Conservation (phyloP, 2,329 filamentous ascomycete genomes). For the Aspergillus novoparasiticus region DNA sequence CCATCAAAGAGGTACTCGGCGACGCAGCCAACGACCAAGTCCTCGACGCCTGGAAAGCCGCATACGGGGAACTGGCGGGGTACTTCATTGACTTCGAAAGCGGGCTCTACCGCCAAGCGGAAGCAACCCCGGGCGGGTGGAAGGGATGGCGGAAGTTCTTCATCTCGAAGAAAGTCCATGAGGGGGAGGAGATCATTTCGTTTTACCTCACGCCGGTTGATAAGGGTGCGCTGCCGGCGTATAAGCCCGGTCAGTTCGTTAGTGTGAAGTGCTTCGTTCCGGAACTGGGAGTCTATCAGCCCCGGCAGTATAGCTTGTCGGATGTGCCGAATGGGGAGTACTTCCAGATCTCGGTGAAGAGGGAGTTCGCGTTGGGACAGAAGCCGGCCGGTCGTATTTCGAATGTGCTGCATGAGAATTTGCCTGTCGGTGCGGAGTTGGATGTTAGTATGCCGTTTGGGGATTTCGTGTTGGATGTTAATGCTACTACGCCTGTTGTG, state of each 20-base stretch:
- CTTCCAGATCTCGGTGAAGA: constrained; percentile 73
- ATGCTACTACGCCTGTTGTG: constrained; percentile 55
- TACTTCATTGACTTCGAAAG: constrained; percentile 68
- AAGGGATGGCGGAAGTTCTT: constrained; percentile 65
- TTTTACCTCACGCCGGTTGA: constrained; percentile 70
- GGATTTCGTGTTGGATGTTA: constrained; percentile 56
- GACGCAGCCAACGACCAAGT: constrained; percentile 65
- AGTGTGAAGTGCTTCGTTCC: constrained; percentile 63
- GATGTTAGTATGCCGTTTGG: constrained; percentile 68
- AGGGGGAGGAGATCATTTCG: constrained; percentile 67
- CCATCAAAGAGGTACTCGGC: constrained; percentile 68
- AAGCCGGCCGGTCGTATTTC: constrained; percentile 65
- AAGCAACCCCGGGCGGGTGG: constrained; percentile 50
- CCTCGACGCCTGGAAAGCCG: constrained; percentile 67
- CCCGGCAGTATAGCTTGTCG: constrained; percentile 72
- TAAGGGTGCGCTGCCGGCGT: constrained; percentile 60
- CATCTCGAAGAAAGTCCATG: constrained; percentile 63
- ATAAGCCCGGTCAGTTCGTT: constrained; percentile 73
- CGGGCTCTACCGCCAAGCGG: constrained; percentile 55
- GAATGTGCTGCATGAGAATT: constrained; percentile 66
- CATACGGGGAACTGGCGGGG: constrained; percentile 70
- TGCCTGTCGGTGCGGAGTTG: constrained; percentile 62
- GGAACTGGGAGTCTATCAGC: constrained; percentile 61
- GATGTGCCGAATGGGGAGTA: constrained; percentile 62
- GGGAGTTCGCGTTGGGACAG: constrained; percentile 56